A percentile compares a stretch with the other conserved stretches of the same genome.
These are phyloP conservation scores for Phaeosphaeriaceae sp. DNA, from an alignment of 2,329 filamentous ascomycete genomes.

Conservation along the genomic window DNA sequence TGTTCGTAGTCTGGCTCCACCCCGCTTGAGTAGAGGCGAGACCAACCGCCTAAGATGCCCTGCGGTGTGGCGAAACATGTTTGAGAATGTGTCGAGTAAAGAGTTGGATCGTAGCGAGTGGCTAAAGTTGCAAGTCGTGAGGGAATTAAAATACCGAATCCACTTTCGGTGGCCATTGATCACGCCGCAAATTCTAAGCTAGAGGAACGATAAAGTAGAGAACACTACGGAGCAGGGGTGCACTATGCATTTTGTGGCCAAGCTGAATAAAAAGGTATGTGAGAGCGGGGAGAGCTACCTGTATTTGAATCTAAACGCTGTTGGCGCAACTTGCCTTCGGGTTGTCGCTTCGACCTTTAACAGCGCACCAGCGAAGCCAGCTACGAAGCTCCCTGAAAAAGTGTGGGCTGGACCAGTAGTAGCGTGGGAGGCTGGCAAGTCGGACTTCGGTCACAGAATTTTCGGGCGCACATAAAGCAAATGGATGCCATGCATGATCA, in stretches of 20 bases:
- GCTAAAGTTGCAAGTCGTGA: conserved; percentile 13
- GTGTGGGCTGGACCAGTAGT: conserved; percentile 30
- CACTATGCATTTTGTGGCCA: conserved; percentile 38
- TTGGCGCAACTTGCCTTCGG: conserved; percentile 37
- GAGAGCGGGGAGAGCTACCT: conserved; percentile 40
- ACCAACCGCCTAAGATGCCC: conserved; percentile 37
- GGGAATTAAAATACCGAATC: conserved; percentile 21
- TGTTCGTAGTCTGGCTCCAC: conserved; percentile 31
- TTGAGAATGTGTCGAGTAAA: conserved; percentile 15
- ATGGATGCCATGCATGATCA: conserved; percentile 47
- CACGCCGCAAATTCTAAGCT: conserved; percentile 24
- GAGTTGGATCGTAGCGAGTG: conserved; percentile 17
- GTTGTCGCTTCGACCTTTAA: conserved; percentile 31
- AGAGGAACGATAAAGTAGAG: conserved; percentile 24
- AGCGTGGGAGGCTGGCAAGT: conserved; percentile 38
- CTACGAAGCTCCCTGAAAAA: conserved; percentile 27
- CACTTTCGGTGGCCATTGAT: conserved; percentile 32
- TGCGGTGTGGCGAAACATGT: conserved; percentile 43
- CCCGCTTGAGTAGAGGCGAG: conserved; percentile 38
- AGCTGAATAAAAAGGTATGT: conserved; percentile 26
- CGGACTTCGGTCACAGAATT: conserved; percentile 29
- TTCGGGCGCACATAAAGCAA: conserved; percentile 40
- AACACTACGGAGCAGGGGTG: conserved; percentile 22
- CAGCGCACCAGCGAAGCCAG: conserved; percentile 40
- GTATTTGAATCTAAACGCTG: conserved; percentile 44